Evolutionary conservation across 371 early-diverging fungal genomes (phyloP).

Genomic region (Capniomyces stellatus): DNA sequence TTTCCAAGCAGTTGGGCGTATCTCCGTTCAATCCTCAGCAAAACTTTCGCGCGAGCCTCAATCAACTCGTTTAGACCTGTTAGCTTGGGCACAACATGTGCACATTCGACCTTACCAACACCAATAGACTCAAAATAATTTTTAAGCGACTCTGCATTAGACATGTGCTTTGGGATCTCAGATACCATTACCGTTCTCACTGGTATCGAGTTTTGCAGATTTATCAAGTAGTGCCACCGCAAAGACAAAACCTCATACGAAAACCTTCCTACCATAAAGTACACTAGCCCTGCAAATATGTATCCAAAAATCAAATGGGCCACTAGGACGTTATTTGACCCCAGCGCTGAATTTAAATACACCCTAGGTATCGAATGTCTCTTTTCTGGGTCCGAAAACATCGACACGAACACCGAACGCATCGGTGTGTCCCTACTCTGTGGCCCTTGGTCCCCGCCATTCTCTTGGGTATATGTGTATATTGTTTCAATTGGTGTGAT

Average conservation of each 20-base stretch:
- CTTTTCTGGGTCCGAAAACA: constrained; percentile 3
- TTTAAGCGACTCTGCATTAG: constrained; percentile 10
- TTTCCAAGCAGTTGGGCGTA: constrained; percentile 23
- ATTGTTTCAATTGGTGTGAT: constrained; percentile 17
- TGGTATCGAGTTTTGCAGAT: constrained; percentile 19
- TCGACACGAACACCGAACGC: constrained; percentile 4
- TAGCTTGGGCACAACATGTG: constrained; percentile 2
- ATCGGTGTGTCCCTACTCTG: not conserved
- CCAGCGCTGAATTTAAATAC: constrained; percentile 7
- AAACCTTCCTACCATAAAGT: constrained; percentile 19
- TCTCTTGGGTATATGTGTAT: not conserved
- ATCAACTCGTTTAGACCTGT: constrained; percentile 4
- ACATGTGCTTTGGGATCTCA: constrained; percentile 18
- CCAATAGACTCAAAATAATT: constrained; percentile 16
- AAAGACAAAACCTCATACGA: constrained; percentile 21
- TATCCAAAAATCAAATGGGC: constrained; percentile 26
- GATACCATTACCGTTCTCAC: constrained; percentile 24
- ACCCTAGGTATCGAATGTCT: not conserved
- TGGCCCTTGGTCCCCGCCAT: not conserved
- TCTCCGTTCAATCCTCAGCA: constrained; percentile 15
- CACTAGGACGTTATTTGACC: constrained; percentile 15
- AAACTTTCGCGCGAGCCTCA: constrained; percentile 6
- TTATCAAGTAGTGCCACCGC: constrained; percentile 24
- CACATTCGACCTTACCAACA: constrained; percentile 15
- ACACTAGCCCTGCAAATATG: constrained; percentile 22